These are phyloP conservation scores for Teratosphaeria zuluensis DNA, from an alignment of 2,329 filamentous ascomycete species.

Conservation along the genomic window DNA sequence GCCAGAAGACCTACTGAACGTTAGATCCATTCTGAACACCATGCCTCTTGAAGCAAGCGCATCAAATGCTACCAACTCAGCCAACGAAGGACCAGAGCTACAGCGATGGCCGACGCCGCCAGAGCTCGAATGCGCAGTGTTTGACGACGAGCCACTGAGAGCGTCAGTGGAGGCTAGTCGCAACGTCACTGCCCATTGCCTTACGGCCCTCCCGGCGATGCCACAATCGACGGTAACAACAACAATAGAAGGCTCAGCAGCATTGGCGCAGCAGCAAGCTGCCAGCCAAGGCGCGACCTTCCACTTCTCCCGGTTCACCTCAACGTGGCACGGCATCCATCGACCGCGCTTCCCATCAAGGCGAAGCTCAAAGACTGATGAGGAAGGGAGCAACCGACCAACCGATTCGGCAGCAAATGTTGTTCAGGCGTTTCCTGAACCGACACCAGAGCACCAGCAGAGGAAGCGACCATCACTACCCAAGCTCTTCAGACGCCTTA, in stretches of 20 bases:
- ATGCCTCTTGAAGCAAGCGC: not conserved
- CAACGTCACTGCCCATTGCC: not conserved
- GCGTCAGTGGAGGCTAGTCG: not conserved
- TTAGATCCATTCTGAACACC: not conserved
- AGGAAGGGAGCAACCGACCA: not conserved
- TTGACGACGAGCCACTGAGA: not conserved
- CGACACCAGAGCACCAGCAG: not conserved
- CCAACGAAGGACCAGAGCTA: not conserved
- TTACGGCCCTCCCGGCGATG: not conserved
- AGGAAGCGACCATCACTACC: not conserved
- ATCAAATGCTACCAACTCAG: not conserved
- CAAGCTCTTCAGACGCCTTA: not conserved
- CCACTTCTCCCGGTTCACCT: not conserved
- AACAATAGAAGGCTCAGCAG: not conserved
- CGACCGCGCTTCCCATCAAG: not conserved
- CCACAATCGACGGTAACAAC: not conserved
- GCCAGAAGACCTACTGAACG: not conserved
- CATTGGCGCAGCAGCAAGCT: not conserved
- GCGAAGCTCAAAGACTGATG: not conserved
- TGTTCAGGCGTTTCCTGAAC: not conserved
- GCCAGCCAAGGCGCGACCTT: not conserved
- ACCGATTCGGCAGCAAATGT: not conserved
- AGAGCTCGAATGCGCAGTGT: not conserved
- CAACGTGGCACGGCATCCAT: not conserved
- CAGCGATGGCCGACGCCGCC: not conserved